These are phyloP conservation scores for Fusarium piperis DNA, from an alignment of 2,329 filamentous ascomycete genomes.

Conservation along the genomic window DNA sequence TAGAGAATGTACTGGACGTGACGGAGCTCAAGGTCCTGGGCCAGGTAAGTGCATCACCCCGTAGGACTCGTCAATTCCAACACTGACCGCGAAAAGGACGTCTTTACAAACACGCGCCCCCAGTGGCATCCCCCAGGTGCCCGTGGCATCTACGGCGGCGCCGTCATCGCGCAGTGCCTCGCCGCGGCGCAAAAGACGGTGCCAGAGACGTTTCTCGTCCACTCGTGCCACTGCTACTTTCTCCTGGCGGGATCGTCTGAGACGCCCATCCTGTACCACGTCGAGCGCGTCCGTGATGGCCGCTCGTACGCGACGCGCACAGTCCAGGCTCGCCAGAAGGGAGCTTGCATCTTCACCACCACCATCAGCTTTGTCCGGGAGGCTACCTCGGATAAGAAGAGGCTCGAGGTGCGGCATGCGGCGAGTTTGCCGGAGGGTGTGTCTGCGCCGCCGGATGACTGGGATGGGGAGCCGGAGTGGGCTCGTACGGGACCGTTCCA, in stretches of 20 bases:
- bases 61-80: background rate
- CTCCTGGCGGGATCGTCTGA: constrained; percentile 87
- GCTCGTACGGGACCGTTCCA: constrained; percentile 61
- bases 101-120: constrained; percentile 93
- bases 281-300: constrained; percentile 92
- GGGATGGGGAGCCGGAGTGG: constrained; percentile 60
- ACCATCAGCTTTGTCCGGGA: constrained; percentile 88
- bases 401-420: constrained; percentile 74
- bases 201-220: constrained; percentile 79
- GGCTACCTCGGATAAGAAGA: constrained; percentile 60
- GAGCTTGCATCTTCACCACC: constrained; percentile 92
- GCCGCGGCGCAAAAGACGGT: constrained; percentile 90
- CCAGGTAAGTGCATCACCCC: constrained; percentile 62
- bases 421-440: constrained; percentile 63
- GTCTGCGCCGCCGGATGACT: constrained; percentile 49
- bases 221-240: constrained; percentile 99
- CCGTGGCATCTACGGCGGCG: constrained; percentile 91
- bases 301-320: constrained; percentile 90
- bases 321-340: constrained; percentile 92
- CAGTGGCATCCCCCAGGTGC: constrained; percentile 94
- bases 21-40: constrained; percentile 81
- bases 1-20: constrained; percentile 90
- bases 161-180: constrained; percentile 91
- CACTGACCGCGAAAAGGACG: constrained; percentile 64
- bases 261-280: constrained; percentile 92